These are phyloP conservation scores for Globisporangium rhizosaccharum DNA, from an alignment of 352 stramenopile genomes.

Conservation along the genomic window DNA sequence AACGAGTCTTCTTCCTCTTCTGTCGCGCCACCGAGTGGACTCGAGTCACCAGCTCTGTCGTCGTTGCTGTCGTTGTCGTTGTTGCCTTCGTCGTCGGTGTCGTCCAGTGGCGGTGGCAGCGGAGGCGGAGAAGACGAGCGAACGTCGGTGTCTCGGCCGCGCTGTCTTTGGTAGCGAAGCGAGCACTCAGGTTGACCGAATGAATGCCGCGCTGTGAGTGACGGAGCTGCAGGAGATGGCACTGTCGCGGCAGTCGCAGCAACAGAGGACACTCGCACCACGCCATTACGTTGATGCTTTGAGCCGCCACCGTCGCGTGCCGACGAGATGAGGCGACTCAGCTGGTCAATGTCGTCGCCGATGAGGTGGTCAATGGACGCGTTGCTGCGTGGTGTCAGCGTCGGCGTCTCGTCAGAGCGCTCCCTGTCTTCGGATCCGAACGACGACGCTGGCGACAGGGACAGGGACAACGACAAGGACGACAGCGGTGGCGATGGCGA, in stretches of 20 bases:
- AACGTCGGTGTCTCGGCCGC: neutral
- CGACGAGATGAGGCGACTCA: conserved; percentile 34
- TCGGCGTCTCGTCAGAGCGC: conserved; percentile 1
- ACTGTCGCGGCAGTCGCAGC: too few species aligned
- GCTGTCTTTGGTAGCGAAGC: neutral
- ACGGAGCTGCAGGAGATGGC: too few species aligned
- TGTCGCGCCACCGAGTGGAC: too few species aligned
- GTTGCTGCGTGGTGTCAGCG: conserved; percentile 9
- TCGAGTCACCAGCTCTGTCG: too few species aligned
- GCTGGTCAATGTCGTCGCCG: conserved; percentile 31
- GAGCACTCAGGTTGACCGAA: too few species aligned
- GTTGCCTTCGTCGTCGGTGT: conserved; percentile 4
- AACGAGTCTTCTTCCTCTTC: conserved; percentile 38
- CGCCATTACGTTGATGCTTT: neutral
- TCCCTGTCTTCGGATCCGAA: conserved; percentile 24
- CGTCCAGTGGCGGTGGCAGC: neutral
- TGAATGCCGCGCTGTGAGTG: too few species aligned
- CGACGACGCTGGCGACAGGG: conserved; percentile 8
- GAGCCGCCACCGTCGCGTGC: conserved; percentile 3
- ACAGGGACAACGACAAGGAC: neutral
- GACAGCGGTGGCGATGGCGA: neutral
- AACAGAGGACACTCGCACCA: too few species aligned
- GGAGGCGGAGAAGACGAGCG: conserved; percentile 1
- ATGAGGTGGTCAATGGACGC: conserved; percentile 49
- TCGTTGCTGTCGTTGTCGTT: too few species aligned